Evolutionary conservation across 192 early-diverging fungal species (phyloP), one percentile per base, ranked within the genome.

Genomic region (Mycoemilia scoparia): DNA sequence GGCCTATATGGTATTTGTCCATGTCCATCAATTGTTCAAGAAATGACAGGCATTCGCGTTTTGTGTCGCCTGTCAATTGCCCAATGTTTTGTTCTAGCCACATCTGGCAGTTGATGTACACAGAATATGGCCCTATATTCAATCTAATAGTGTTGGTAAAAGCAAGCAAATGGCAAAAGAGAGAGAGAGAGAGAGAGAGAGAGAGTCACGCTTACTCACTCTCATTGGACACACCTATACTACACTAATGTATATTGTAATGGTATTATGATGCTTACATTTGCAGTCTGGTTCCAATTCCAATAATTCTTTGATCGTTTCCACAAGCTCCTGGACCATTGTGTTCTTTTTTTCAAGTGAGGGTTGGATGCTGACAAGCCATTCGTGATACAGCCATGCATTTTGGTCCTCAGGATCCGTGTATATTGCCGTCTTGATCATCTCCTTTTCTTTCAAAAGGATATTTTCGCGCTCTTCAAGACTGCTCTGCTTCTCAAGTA

Each of bases 331-430:
- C 9, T 38, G 20, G 35, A 54, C 34, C 32, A 57, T 30, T 22
- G 34, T 25, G 6, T 17, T 32, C 19, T 43, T 36, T 11, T 54
- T 47, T 34, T 50, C 30, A n/a, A 30, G 64, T 25, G 39, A 41
- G 25, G 21, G 9, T 39, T 55, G 51, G 16, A 55, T 48, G 17
- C 52, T 84, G n/a, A 96, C 62, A 21, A 98, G 63, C 84, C 86
- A 96, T 32, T 80, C 71, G 32, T 90, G 75, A 64, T 98, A 98
- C 9, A 98, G 60, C 95, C 95, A 98, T 10, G 87, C 89, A 38
- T 76, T 82, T 54, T 96, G 91, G 57, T 98, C 89, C 17, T 80
- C 78, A 7, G 95, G 95, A 42, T 98, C 91, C 5, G 91, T 98
- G 43, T 80, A 98, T 21, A 92, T 69, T 2, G 91, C 95, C 36